A percentile compares a stretch with the other conserved stretches of the same genome.
These are phyloP conservation scores for Kwoniella shandongensis DNA, from an alignment of 768 basidiomycete species.

Conservation along the genomic window DNA sequence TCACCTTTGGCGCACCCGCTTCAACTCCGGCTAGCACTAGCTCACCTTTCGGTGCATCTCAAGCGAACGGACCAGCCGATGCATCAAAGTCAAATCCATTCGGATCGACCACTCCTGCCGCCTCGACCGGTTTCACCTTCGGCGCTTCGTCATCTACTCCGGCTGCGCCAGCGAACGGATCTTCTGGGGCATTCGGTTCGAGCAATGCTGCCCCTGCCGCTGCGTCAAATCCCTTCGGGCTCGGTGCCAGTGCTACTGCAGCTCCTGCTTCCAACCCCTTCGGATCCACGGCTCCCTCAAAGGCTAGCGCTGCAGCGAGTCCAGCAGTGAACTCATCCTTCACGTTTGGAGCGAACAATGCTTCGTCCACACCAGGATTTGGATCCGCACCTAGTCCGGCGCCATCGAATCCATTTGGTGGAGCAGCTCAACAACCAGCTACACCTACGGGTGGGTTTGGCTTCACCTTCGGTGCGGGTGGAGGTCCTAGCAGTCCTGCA, in stretches of 20 bases:
- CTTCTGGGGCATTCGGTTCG: conserved; percentile 6
- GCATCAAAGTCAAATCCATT: conserved; percentile 16
- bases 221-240: conserved; percentile 19
- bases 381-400: not conserved
- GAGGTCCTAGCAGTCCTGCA: conserved; percentile 7
- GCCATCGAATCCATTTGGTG: conserved; percentile 18
- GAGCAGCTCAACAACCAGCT: not conserved
- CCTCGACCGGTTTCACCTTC: conserved; percentile 12
- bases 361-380: not conserved
- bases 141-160: conserved; percentile 4
- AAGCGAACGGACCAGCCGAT: conserved; percentile 6
- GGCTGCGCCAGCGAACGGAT: conserved; percentile 3
- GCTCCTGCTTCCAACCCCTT: conserved; percentile 23
- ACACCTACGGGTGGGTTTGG: conserved; percentile 11
- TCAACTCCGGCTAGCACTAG: conserved; percentile 2
- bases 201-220: not conserved
- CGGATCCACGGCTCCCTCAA: conserved; percentile 11
- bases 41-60: no score
- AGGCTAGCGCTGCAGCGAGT: conserved; percentile 8
- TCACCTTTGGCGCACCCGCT: conserved; percentile 10
- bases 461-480: conserved; percentile 14
- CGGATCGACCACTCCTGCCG: conserved; percentile 9
- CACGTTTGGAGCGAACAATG: conserved; percentile 9
- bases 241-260: conserved; percentile 11
- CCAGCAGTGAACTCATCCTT: conserved; percentile 5